Evolutionary conservation across 2,329 filamentous ascomycete species (phyloP).

Genomic region (Pyrenophora seminiperda): DNA sequence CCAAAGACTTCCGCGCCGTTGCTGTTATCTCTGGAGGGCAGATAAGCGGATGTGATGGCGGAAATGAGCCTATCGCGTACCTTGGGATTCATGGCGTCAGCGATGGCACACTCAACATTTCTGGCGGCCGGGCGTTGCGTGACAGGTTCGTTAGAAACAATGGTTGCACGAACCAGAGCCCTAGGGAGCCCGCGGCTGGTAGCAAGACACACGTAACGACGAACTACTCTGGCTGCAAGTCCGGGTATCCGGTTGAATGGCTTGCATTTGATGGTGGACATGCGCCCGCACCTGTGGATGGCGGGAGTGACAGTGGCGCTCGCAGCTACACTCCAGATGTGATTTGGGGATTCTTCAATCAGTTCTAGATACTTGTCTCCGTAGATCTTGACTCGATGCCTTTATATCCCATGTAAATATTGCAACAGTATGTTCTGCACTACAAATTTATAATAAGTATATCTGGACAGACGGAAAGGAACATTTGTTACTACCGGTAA

Average conservation of each 20-base stretch:
- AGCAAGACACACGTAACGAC: slow-evolving; percentile 18
- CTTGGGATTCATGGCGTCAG: slow-evolving; percentile 48
- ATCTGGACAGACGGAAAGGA: too few relatives aligned
- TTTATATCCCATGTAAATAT: neutral
- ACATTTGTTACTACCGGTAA: too few relatives aligned
- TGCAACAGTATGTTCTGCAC: too few relatives aligned
- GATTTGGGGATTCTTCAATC: slow-evolving; percentile 21
- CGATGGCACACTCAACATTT: slow-evolving; percentile 46
- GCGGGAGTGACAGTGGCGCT: slow-evolving; percentile 15
- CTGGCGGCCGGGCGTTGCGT: slow-evolving; percentile 41
- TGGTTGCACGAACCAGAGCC: slow-evolving; percentile 34
- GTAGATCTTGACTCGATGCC: neutral
- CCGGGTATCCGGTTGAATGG: slow-evolving; percentile 43
- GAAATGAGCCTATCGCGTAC: slow-evolving; percentile 33
- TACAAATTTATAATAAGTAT: too few relatives aligned
- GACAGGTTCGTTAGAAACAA: slow-evolving; percentile 49
- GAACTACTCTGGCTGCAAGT: slow-evolving; percentile 30
- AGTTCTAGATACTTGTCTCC: slow-evolving; percentile 5
- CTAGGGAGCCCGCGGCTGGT: slow-evolving; percentile 22
- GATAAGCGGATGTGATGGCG: slow-evolving; percentile 33
- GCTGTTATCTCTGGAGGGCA: slow-evolving; percentile 30
- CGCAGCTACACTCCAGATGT: slow-evolving; percentile 18
- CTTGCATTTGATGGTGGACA: slow-evolving; percentile 25
- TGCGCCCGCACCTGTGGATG: slow-evolving; percentile 26
- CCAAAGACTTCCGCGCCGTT: slow-evolving; percentile 50